Conservation (phyloP, 2,329 filamentous ascomycete species). For the Mycocentrospora acerina region DNA sequence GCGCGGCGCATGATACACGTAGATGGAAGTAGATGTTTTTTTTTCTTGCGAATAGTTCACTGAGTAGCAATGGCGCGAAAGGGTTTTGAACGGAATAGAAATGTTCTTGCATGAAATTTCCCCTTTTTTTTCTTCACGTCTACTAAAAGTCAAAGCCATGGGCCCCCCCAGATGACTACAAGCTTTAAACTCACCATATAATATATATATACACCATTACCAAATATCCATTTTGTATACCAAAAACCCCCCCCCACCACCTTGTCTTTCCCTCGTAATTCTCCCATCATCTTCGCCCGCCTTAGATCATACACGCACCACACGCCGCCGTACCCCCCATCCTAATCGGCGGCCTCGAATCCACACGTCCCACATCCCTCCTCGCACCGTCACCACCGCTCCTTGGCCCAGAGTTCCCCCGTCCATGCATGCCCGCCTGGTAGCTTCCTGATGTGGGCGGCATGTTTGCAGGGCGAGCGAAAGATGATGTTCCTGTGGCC, state of each 20-base stretch:
- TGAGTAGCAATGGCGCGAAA: constrained; percentile 31
- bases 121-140: too few species aligned
- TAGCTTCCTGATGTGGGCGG: constrained; percentile 26
- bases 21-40: constrained; percentile 10
- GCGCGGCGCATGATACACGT: constrained; percentile 49
- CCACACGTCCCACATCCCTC: constrained; percentile 23
- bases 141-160: too few species aligned
- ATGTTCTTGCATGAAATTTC: too few species aligned
- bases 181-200: too few species aligned
- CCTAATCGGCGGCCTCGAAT: constrained; percentile 30
- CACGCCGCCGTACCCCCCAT: constrained; percentile 28
- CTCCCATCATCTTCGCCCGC: too few species aligned
- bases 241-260: too few species aligned
- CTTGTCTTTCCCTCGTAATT: too few species aligned
- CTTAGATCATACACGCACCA: constrained; percentile 32
- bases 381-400: constrained; percentile 10
- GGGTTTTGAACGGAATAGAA: constrained; percentile 16
- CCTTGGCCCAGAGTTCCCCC: constrained; percentile 22
- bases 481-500: constrained; percentile 20
- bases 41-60: constrained; percentile 16
- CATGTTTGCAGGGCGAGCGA: constrained; percentile 24
- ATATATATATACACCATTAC: too few species aligned
- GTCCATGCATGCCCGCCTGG: constrained; percentile 34
- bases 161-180: too few species aligned
- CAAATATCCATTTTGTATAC: too few species aligned